phyloP scores from a whole-genome alignment of 164 flowering plant genomes.

The Hamamelis virginiana region DNA sequence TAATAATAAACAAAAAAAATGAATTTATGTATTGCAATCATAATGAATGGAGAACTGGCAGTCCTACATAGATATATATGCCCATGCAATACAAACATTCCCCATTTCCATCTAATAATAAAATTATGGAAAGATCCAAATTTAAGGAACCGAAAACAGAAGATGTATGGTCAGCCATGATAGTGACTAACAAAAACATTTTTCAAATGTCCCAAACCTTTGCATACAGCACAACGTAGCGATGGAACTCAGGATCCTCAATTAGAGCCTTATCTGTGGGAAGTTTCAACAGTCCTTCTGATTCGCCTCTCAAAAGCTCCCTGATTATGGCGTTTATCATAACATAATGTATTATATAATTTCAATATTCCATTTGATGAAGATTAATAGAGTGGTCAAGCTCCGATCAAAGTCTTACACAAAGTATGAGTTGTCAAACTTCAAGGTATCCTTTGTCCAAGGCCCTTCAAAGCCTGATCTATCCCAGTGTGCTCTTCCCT shows the following conservation, averaged over 20 bases:
- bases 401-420: constrained; percentile 39
- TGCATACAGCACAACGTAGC: constrained; percentile 68
- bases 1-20: background rate
- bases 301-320: constrained; percentile 64
- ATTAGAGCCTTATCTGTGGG: constrained; percentile 70
- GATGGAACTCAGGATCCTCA: constrained; percentile 64
- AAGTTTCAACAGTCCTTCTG: constrained; percentile 61
- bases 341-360: background rate
- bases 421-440: constrained; percentile 90
- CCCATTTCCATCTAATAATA: background rate
- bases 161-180: background rate
- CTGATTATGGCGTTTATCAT: constrained; percentile 28
- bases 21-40: too few species aligned
- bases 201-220: constrained; percentile 38
- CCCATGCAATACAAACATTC: background rate
- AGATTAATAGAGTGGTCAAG: background rate
- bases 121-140: background rate
- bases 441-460: constrained; percentile 82
- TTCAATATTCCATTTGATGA: background rate
- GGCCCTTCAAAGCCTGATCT: constrained; percentile 93
- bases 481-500: constrained; percentile 89
- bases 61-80: background rate
- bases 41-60: too few species aligned
- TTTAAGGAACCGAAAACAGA: background rate
- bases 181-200: background rate